These are phyloP conservation scores for Mucor lusitanicus DNA, from an alignment of 371 early-diverging fungal species.

Conservation along the genomic window DNA sequence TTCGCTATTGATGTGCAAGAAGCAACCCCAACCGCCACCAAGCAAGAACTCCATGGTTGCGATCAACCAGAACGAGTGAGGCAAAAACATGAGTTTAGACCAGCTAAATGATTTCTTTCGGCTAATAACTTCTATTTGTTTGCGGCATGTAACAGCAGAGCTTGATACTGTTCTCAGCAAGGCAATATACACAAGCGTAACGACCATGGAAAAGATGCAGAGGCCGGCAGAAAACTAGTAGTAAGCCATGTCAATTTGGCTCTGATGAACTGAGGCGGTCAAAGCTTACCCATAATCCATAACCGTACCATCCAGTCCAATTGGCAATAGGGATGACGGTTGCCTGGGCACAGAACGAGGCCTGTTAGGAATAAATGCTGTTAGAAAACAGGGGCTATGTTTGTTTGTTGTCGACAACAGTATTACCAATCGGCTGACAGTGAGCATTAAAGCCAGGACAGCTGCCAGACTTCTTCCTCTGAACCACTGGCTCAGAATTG, in stretches of 20 bases:
- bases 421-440: constrained; percentile 63
- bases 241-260: neutral
- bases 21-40: constrained; percentile 74
- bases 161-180: constrained; percentile 39
- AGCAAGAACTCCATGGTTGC: constrained; percentile 62
- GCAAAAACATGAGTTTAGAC: constrained; percentile 57
- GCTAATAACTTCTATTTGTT: constrained; percentile 47
- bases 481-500: constrained; percentile 77
- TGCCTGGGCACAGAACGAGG: constrained; percentile 68
- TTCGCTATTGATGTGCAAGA: constrained; percentile 75
- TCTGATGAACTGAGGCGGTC: neutral
- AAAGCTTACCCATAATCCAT: constrained; percentile 66
- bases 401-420: neutral
- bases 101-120: constrained; percentile 65
- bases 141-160: constrained; percentile 17
- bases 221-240: constrained; percentile 57
- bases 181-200: constrained; percentile 63
- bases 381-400: neutral
- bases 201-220: constrained; percentile 62
- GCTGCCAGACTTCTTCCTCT: constrained; percentile 63
- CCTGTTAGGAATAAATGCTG: neutral
- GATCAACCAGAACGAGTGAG: constrained; percentile 70
- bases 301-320: constrained; percentile 69
- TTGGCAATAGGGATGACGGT: constrained; percentile 66
- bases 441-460: constrained; percentile 66